Evolutionary conservation across 352 stramenopile genomes (phyloP), one percentile per base, ranked within the genome.

Genomic region (Pythium monospermum): DNA sequence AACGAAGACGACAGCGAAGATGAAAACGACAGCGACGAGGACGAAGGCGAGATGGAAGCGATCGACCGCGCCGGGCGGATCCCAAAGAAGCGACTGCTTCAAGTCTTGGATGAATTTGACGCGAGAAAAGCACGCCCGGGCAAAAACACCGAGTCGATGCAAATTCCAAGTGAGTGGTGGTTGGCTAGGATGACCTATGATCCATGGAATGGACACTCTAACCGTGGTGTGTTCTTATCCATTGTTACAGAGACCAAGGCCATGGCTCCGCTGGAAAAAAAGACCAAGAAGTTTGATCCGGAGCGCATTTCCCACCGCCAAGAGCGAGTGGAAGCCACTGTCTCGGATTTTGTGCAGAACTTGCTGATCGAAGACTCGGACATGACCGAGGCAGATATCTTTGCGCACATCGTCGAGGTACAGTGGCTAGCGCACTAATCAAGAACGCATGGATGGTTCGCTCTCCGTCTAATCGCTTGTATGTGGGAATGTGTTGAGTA

Each of bases 11-110:
- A 61, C 0, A 36, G 12, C 4, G 48, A 56, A 4, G 47, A 66
- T 22, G 41, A 50, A 6, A 53, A 36, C 16, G 43, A 57, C 11
- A 33, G 43, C 4, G 57, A 68, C 3, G 63, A 55, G 1, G 50
- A 64, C 2, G 54, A 64, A 2, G 49, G 54, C 1, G 53, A 69
- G 1, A 54, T 74, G 6, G 49, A 76, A 4, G 73, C 69, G 21
- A 77, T 87, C 23, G 74, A 92, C 16, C 78, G 81, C 7, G 81
- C 68, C 1, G 72, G 87, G 55, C 71, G 71, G 7, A 92, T 92
- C 37, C 71, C 76, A 0, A 90, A 84, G 57, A 76, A 72, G 35
- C 79, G 83, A 40, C 57, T 92, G 37, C 43, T 88, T 0, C 84
- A 87, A 45, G 64, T 87, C n/a, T 57, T 92, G 21, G 66, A 66